phyloP scores from a whole-genome alignment of 1,284 basidiomycete genomes.

The Singerocomus rubriflavus region DNA sequence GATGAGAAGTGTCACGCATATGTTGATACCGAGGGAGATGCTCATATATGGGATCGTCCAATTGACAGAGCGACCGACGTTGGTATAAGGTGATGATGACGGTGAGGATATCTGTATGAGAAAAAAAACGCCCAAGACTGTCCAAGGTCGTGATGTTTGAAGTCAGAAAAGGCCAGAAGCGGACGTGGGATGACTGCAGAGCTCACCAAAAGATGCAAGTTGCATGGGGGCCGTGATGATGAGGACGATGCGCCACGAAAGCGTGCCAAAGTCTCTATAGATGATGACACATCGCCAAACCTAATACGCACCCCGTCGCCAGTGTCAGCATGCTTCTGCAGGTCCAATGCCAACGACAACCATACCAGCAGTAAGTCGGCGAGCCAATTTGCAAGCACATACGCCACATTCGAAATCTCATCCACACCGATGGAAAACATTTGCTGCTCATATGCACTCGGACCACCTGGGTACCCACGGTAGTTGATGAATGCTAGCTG shows the following conservation, averaged over 20 bases:
- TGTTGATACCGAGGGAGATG: slow-evolving; percentile 25
- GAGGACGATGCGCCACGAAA: slow-evolving; percentile 15
- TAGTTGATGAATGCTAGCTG: slow-evolving; percentile 35
- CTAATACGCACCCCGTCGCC: slow-evolving; percentile 12
- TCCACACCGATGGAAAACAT: slow-evolving; percentile 25
- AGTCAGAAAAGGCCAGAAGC: background rate
- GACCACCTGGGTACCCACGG: slow-evolving; percentile 33
- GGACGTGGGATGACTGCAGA: background rate
- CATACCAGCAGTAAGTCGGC: slow-evolving; percentile 32
- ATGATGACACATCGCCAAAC: slow-evolving; percentile 35
- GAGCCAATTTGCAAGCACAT: slow-evolving; percentile 30
- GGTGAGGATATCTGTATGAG: slow-evolving; percentile 28
- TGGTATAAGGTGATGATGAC: slow-evolving; percentile 25
- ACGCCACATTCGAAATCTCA: slow-evolving; percentile 26
- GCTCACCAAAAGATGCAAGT: slow-evolving; percentile 25
- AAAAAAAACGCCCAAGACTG: slow-evolving; percentile 28
- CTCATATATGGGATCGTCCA: slow-evolving; percentile 30
- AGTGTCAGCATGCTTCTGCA: background rate
- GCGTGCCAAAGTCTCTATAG: slow-evolving; percentile 19
- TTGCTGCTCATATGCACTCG: slow-evolving; percentile 19
- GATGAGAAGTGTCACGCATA: slow-evolving; percentile 22
- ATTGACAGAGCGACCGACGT: slow-evolving; percentile 15
- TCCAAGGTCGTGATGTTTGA: background rate
- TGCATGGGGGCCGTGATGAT: slow-evolving; percentile 24
- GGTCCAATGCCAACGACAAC: background rate